These are phyloP conservation scores for Phaeodactylum tricornutum DNA, from an alignment of 108 stramenopile genomes.

Conservation along the genomic window DNA sequence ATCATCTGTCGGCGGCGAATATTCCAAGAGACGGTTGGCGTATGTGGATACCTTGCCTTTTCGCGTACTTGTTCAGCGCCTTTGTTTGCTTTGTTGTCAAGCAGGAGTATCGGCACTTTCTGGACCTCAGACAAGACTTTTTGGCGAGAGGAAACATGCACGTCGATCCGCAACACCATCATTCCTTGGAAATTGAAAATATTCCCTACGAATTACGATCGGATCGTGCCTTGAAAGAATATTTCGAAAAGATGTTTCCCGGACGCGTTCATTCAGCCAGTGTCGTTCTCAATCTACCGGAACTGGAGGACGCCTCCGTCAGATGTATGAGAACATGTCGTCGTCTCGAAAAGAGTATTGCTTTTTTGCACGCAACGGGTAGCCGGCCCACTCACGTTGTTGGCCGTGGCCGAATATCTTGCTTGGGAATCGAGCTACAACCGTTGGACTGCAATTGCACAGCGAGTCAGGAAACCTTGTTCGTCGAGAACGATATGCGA, in stretches of 20 bases:
- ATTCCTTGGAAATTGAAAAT: constrained; percentile 78
- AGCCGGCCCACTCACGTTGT: constrained; percentile 64
- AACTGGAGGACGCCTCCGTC: constrained; percentile 48
- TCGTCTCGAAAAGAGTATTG: constrained; percentile 76
- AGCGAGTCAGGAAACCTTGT: not conserved
- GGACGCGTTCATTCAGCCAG: constrained; percentile 63
- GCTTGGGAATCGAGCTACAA: constrained; percentile 62
- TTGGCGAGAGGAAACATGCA: constrained; percentile 51
- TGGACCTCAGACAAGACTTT: constrained; percentile 70
- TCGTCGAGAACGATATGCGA: constrained; percentile 9
- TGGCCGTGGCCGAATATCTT: constrained; percentile 53
- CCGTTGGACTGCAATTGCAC: constrained; percentile 28
- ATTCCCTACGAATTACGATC: constrained; percentile 77
- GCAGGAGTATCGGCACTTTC: constrained; percentile 77
- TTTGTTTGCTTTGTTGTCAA: constrained; percentile 79
- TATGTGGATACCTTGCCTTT: constrained; percentile 81
- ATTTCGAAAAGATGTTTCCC: constrained; percentile 82
- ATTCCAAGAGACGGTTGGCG: constrained; percentile 42
- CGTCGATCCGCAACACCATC: constrained; percentile 61
- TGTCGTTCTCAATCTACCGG: constrained; percentile 71
- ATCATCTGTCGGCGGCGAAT: constrained; percentile 79
- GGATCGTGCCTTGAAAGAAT: constrained; percentile 69
- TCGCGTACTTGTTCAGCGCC: constrained; percentile 71
- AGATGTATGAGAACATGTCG: constrained; percentile 47
- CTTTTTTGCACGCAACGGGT: constrained; percentile 52